Conservation (phyloP, 225 moss, liverwort and hornwort genomes). For the Neckera pumila region DNA sequence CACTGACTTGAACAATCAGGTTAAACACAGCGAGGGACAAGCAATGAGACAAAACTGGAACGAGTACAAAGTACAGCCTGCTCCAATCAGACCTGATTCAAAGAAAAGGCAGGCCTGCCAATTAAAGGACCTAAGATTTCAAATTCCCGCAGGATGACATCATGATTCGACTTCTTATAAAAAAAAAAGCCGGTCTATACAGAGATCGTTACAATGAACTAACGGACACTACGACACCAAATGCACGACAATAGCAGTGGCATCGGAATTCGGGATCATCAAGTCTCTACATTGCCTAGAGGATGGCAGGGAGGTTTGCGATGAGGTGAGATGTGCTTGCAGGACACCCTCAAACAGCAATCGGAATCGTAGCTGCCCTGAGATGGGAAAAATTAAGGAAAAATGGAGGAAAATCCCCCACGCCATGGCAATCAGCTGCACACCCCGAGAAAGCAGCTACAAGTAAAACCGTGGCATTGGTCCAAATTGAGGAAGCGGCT, state of each 20-base stretch:
- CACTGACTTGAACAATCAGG: neutral
- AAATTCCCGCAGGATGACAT: neutral
- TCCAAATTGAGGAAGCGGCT: neutral
- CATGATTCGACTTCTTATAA: slow-evolving; percentile 1
- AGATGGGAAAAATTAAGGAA: neutral
- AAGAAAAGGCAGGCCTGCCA: slow-evolving; percentile 5
- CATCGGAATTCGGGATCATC: neutral
- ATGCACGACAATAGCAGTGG: slow-evolving; percentile 14
- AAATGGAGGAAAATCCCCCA: neutral
- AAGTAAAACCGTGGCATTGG: neutral
- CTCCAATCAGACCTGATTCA: neutral
- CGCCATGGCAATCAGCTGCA: neutral
- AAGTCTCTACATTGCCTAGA: slow-evolving; percentile 12
- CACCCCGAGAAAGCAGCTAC: neutral
- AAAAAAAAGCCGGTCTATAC: slow-evolving; percentile 22
- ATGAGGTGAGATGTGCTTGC: neutral
- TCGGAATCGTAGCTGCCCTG: neutral
- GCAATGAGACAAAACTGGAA: neutral
- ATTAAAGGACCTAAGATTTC: neutral
- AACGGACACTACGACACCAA: slow-evolving; percentile 19
- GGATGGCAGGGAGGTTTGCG: neutral
- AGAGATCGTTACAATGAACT: slow-evolving; percentile 21
- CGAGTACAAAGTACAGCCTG: neutral
- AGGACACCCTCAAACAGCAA: neutral
- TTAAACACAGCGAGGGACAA: neutral